Percentiles rank a stretch among this genome's conserved stretches.
Evolutionary conservation across 2,329 filamentous ascomycete species (phyloP).

Genomic region (Ramularia collo-cygni): DNA sequence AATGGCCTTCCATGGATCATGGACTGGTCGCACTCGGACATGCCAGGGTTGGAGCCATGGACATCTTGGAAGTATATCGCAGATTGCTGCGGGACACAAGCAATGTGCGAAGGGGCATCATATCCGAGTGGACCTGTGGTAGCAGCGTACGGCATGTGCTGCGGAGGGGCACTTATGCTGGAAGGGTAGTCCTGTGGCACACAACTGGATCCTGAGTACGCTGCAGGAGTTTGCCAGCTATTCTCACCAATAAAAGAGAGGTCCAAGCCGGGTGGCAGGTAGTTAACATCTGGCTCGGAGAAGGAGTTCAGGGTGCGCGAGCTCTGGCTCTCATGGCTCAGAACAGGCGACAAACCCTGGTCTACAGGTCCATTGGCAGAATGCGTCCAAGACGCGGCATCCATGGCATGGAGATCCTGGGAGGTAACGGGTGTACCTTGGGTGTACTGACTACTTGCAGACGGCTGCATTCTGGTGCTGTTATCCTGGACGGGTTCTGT

Average conservation of each 20-base stretch:
- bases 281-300: constrained; percentile 23
- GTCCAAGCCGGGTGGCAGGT: constrained; percentile 25
- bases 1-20: constrained; percentile 15
- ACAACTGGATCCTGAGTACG: constrained; percentile 8
- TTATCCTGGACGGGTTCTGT: constrained; percentile 19
- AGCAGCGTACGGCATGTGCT: constrained; percentile 7
- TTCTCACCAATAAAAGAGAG: constrained; percentile 23
- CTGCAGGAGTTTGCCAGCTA: constrained; percentile 16
- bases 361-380: constrained; percentile 27
- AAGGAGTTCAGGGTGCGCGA: constrained; percentile 25
- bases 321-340: constrained; percentile 31
- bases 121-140: constrained; percentile 1
- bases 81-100: constrained; percentile 1
- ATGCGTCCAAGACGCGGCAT: constrained; percentile 20
- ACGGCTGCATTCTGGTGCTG: constrained; percentile 19
- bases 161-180: constrained; percentile 5
- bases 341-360: constrained; percentile 28
- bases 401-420: constrained; percentile 17
- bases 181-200: constrained; percentile 4
- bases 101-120: constrained; percentile 1
- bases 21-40: constrained; percentile 1
- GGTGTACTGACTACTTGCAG: constrained; percentile 18
- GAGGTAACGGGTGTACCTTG: constrained; percentile 11
- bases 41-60: constrained; percentile 1
- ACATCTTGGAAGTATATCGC: constrained; percentile 3